phyloP scores from a whole-genome alignment of 2,329 filamentous ascomycete genomes.

The Aspergillus sp. region DNA sequence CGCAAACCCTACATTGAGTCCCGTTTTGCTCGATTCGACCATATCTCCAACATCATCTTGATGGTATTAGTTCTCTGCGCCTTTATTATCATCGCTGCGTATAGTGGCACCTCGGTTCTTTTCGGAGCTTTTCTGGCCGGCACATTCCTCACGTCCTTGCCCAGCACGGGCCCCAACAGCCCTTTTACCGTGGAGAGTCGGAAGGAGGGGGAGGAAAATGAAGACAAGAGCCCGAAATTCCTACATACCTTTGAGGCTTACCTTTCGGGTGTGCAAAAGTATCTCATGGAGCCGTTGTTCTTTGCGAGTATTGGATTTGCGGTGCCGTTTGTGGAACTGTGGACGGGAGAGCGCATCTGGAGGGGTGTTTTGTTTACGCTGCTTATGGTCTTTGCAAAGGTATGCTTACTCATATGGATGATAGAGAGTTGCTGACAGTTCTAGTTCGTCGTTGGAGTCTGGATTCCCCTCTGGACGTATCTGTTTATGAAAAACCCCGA shows the following conservation, averaged over 20 bases:
- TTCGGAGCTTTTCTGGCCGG: slow-evolving; percentile 35
- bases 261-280: slow-evolving; percentile 28
- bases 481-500: neutral
- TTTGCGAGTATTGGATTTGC: slow-evolving; percentile 29
- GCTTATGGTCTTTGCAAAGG: slow-evolving; percentile 26
- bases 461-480: slow-evolving; percentile 18
- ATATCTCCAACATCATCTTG: slow-evolving; percentile 29
- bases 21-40: slow-evolving; percentile 28
- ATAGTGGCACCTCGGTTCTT: slow-evolving; percentile 33
- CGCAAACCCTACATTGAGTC: slow-evolving; percentile 28
- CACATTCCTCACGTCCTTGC: slow-evolving; percentile 31
- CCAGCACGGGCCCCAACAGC: slow-evolving; percentile 30
- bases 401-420: slow-evolving; percentile 1
- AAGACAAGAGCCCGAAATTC: slow-evolving; percentile 33
- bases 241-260: slow-evolving; percentile 37
- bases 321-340: slow-evolving; percentile 26
- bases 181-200: slow-evolving; percentile 32
- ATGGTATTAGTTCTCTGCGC: slow-evolving; percentile 30
- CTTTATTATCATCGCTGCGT: slow-evolving; percentile 30
- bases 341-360: slow-evolving; percentile 29
- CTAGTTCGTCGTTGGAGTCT: slow-evolving; percentile 23
- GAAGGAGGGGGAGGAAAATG: slow-evolving; percentile 28
- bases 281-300: slow-evolving; percentile 28
- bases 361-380: slow-evolving; percentile 24
- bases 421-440: neutral